Percentiles rank a stretch among this genome's conserved stretches.
phyloP scores from a whole-genome alignment of 495 filamentous ascomycete species.

The Neurospora sp. region DNA sequence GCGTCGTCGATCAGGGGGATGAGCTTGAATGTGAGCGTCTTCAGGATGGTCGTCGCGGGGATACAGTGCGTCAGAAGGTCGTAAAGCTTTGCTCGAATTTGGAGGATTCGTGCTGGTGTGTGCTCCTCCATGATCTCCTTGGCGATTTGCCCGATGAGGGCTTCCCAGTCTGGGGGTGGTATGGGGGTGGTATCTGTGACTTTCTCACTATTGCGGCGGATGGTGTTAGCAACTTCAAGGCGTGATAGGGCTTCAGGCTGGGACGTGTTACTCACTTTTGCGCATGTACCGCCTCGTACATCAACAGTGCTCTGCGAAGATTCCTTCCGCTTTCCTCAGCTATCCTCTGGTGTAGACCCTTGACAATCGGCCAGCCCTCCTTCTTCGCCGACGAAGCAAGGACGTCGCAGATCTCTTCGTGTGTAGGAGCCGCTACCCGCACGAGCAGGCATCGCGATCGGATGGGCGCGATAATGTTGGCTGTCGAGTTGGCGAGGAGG shows the following conservation, averaged over 20 bases:
- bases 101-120: constrained; percentile 72
- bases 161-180: constrained; percentile 93
- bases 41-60: constrained; percentile 81
- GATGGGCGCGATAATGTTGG: constrained; percentile 96
- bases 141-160: constrained; percentile 74
- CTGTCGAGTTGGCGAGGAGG: constrained; percentile 84
- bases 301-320: constrained; percentile 76
- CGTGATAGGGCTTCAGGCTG: not conserved
- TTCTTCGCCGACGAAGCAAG: constrained; percentile 62
- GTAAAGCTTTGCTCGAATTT: constrained; percentile 85
- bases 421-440: constrained; percentile 80
- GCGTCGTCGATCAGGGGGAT: constrained; percentile 77
- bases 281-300: constrained; percentile 94
- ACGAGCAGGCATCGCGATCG: constrained; percentile 80
- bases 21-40: constrained; percentile 88
- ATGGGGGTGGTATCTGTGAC: constrained; percentile 79
- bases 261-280: constrained; percentile 62
- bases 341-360: constrained; percentile 68
- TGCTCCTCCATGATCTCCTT: constrained; percentile 88
- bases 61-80: constrained; percentile 96
- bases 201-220: constrained; percentile 56
- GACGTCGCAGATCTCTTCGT: constrained; percentile 71
- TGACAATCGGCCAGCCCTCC: constrained; percentile 63
- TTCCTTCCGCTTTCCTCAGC: constrained; percentile 90
- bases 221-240: constrained; percentile 4